A percentile compares a stretch with the other conserved stretches of the same genome.
Evolutionary conservation across 1,139 yeast species (phyloP).

Genomic region (Kodamaea sp.): DNA sequence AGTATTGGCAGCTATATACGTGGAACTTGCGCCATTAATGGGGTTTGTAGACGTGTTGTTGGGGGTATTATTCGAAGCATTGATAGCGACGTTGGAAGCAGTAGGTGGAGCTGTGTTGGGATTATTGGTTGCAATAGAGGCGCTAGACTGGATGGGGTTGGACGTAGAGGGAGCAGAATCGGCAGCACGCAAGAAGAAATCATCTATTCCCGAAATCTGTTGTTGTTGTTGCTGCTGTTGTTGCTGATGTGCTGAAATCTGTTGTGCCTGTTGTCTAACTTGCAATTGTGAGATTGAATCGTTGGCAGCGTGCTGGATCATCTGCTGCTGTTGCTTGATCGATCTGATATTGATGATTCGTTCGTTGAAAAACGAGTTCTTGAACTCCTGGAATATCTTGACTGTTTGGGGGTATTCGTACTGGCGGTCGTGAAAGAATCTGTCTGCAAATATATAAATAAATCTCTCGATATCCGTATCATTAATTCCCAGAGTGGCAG

Average conservation of each 20-base stretch:
- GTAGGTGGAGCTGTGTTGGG: constrained; percentile 2
- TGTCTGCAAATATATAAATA: constrained; percentile 49
- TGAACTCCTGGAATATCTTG: constrained; percentile 52
- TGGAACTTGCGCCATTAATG: not conserved
- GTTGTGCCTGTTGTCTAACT: constrained; percentile 11
- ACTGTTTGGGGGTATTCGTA: constrained; percentile 51
- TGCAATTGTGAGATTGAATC: constrained; percentile 7
- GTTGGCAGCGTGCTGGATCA: constrained; percentile 6
- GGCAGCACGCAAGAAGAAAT: constrained; percentile 29
- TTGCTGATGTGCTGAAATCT: constrained; percentile 12
- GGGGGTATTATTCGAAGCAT: not conserved
- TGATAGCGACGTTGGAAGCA: not conserved
- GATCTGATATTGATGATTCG: constrained; percentile 40
- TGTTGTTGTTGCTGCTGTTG: constrained; percentile 11
- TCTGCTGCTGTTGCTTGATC: constrained; percentile 23
- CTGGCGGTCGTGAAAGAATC: constrained; percentile 47
- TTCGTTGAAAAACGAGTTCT: constrained; percentile 52
- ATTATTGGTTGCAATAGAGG: not conserved
- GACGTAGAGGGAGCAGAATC: constrained; percentile 4
- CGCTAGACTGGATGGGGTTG: not conserved
- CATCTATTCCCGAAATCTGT: constrained; percentile 33
- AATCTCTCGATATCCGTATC: constrained; percentile 50
- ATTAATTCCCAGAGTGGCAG: constrained; percentile 22
- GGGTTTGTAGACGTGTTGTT: constrained; percentile 1
- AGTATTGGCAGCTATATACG: constrained; percentile 3